Evolutionary conservation across 2,329 filamentous ascomycete genomes (phyloP).

Genomic region (Verticillium alfalfae): DNA sequence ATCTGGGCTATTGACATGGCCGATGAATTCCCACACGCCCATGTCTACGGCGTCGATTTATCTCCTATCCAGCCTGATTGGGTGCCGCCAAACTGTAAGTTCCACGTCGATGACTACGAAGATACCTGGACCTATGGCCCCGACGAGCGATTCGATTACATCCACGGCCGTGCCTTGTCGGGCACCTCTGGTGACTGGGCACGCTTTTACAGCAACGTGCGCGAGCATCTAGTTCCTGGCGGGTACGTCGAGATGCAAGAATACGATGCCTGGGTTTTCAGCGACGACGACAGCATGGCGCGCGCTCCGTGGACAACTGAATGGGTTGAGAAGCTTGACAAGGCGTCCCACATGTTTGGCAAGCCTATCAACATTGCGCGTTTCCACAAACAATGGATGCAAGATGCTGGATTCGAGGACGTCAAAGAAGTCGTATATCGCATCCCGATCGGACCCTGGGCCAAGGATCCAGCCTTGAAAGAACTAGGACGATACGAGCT

Average conservation of each 20-base stretch:
- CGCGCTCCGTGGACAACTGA: slow-evolving; percentile 2
- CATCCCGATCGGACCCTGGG: slow-evolving; percentile 32
- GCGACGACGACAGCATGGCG: slow-evolving; percentile 15
- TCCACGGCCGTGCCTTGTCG: slow-evolving; percentile 18
- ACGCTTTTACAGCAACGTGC: neutral
- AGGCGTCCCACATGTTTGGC: slow-evolving; percentile 3
- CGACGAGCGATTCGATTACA: slow-evolving; percentile 31
- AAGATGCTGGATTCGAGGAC: slow-evolving; percentile 29
- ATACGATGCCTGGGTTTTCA: slow-evolving; percentile 13
- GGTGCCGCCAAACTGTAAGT: slow-evolving; percentile 57
- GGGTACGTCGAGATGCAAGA: slow-evolving; percentile 23
- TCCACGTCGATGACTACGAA: slow-evolving; percentile 61
- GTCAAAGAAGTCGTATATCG: slow-evolving; percentile 22
- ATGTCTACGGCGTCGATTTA: slow-evolving; percentile 8
- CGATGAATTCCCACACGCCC: neutral
- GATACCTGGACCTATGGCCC: slow-evolving; percentile 33
- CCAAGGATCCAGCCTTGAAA: slow-evolving; percentile 27
- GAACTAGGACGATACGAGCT: slow-evolving; percentile 29
- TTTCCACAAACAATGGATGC: slow-evolving; percentile 22
- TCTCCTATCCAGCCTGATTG: slow-evolving; percentile 15
- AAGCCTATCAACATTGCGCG: slow-evolving; percentile 27
- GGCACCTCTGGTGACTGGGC: neutral
- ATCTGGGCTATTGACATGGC: slow-evolving; percentile 40
- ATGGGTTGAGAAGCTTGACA: slow-evolving; percentile 13
- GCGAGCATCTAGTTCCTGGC: slow-evolving; percentile 25